Percentiles rank a stretch among this genome's conserved stretches.
These are phyloP conservation scores for Eragrostis curvula DNA, from an alignment of 176 grass and related monocot genomes.

Conservation along the genomic window DNA sequence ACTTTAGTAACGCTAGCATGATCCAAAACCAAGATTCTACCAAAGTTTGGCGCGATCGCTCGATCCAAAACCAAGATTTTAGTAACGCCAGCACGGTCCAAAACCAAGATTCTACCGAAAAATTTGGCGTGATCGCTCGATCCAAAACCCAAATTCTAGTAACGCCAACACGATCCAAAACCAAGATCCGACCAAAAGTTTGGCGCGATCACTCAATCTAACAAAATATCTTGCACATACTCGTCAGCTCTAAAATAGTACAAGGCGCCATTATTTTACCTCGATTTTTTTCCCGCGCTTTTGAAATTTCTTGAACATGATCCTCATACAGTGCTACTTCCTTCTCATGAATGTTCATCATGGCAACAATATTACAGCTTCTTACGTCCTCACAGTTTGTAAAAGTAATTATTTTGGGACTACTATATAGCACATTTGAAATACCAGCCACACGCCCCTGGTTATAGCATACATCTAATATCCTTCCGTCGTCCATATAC, in stretches of 20 bases:
- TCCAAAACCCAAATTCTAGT: too few relatives aligned
- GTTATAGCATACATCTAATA: neutral
- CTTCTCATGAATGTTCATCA: neutral
- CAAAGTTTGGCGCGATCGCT: too few relatives aligned
- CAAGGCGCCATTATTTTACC: neutral
- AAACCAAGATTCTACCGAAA: too few relatives aligned
- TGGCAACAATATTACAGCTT: neutral
- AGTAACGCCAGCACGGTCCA: neutral
- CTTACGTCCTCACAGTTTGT: neutral
- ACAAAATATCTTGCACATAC: too few relatives aligned
- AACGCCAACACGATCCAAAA: too few relatives aligned
- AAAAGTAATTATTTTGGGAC: neutral
- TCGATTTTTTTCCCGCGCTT: neutral
- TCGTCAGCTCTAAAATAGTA: neutral
- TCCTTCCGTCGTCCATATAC: neutral
- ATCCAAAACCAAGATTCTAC: too few relatives aligned
- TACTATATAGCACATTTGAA: neutral
- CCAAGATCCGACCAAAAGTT: too few relatives aligned
- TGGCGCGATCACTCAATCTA: neutral
- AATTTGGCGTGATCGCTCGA: too few relatives aligned
- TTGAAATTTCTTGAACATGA: too few relatives aligned
- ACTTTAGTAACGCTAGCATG: too few relatives aligned
- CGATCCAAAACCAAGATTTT: neutral
- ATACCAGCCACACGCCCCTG: neutral
- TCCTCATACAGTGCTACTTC: neutral